These are phyloP conservation scores for Nemania diffusa DNA, from an alignment of 2,329 filamentous ascomycete genomes.

Conservation along the genomic window DNA sequence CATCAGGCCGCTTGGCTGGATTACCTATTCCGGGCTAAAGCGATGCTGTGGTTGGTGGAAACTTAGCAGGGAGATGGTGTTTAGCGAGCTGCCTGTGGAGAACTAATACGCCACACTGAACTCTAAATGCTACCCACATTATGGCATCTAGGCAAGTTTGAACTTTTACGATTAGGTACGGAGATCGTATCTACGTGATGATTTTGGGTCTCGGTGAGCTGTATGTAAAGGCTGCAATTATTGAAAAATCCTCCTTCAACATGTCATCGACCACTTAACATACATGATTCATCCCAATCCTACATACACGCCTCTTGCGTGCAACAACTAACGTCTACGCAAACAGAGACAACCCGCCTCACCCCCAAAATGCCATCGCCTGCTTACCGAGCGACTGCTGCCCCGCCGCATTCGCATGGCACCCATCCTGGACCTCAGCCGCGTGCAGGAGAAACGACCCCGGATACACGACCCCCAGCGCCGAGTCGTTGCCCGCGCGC, in stretches of 20 bases:
- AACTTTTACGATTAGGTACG: too few relatives aligned
- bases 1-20: slow-evolving; percentile 15
- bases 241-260: too few relatives aligned
- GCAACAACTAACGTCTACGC: too few relatives aligned
- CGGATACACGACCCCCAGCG: slow-evolving; percentile 41
- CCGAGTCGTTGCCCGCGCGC: slow-evolving; percentile 40
- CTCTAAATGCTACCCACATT: background rate
- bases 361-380: slow-evolving; percentile 41
- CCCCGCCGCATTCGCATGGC: slow-evolving; percentile 45
- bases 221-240: too few relatives aligned
- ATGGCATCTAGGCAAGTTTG: too few relatives aligned
- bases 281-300: too few relatives aligned
- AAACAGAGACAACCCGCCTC: background rate
- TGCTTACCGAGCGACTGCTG: slow-evolving; percentile 43
- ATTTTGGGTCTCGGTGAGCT: too few relatives aligned
- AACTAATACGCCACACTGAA: slow-evolving; percentile 8
- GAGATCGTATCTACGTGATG: too few relatives aligned
- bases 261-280: too few relatives aligned
- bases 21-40: slow-evolving; percentile 33
- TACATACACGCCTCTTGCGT: too few relatives aligned
- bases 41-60: slow-evolving; percentile 26
- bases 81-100: background rate
- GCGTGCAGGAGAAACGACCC: slow-evolving; percentile 43
- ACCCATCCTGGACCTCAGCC: slow-evolving; percentile 46
- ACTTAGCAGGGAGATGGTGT: background rate